phyloP scores from a whole-genome alignment of 2,329 filamentous ascomycete genomes.

The Claviceps sp. region DNA sequence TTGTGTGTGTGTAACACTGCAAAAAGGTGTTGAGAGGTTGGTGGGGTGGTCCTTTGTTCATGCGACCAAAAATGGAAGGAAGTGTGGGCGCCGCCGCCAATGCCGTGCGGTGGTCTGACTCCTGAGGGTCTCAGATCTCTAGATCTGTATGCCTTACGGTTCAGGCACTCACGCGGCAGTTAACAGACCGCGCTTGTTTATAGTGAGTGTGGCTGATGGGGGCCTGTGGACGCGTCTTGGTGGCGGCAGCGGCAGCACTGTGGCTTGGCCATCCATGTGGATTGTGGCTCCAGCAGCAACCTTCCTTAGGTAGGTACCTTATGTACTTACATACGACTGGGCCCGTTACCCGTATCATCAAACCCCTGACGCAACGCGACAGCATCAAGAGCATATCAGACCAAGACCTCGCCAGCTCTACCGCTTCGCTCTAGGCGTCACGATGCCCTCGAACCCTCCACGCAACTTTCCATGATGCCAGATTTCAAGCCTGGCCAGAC shows the following conservation, averaged over 20 bases:
- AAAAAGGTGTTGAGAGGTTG: neutral
- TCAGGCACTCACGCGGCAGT: neutral
- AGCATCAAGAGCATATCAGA: neutral
- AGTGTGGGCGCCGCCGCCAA: neutral
- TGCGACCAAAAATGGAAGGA: neutral
- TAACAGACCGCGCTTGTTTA: too few relatives aligned
- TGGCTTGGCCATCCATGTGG: too few relatives aligned
- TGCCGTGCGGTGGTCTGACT: neutral
- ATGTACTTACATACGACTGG: too few relatives aligned
- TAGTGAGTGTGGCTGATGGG: too few relatives aligned
- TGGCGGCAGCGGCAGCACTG: too few relatives aligned
- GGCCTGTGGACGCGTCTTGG: too few relatives aligned
- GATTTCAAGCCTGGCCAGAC: conserved; percentile 55
- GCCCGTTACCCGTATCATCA: neutral
- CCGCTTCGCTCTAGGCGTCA: conserved; percentile 8
- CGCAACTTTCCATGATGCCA: conserved; percentile 31
- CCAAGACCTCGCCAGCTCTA: neutral
- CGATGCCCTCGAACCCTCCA: conserved; percentile 18
- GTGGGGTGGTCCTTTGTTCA: neutral
- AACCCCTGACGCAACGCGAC: conserved; percentile 1
- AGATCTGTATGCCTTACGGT: neutral
- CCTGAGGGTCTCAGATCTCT: neutral
- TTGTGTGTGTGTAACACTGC: neutral
- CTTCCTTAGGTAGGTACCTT: too few relatives aligned
- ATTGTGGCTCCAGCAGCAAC: too few relatives aligned